Evolutionary conservation across 2,329 filamentous ascomycete genomes (phyloP).

Genomic region (Apiospora saccharicola): DNA sequence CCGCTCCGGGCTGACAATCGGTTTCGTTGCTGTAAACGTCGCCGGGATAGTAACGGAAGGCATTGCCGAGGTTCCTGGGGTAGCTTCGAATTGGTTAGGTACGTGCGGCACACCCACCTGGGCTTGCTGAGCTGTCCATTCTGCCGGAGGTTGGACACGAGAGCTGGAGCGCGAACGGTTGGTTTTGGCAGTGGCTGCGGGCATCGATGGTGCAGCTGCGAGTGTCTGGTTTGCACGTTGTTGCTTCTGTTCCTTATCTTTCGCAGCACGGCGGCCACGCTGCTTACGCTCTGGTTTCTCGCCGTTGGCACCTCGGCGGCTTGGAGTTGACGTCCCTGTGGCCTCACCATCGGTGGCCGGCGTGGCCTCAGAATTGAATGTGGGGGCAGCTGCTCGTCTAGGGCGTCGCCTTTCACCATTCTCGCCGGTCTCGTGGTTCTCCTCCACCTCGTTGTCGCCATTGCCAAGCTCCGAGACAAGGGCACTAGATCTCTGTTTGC

Average conservation of each 20-base stretch:
- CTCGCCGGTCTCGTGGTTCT: constrained; percentile 63
- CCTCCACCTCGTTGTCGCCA: constrained; percentile 63
- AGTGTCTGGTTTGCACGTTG: constrained; percentile 51
- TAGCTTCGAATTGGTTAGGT: constrained; percentile 53
- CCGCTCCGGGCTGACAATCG: constrained; percentile 39
- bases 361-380: constrained; percentile 72
- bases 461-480: constrained; percentile 72
- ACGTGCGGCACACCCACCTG: constrained; percentile 50
- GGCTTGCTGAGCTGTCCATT: constrained; percentile 46
- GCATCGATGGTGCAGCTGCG: constrained; percentile 53
- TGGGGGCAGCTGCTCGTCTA: constrained; percentile 73
- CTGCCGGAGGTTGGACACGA: constrained; percentile 51
- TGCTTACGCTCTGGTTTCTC: constrained; percentile 54
- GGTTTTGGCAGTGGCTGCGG: constrained; percentile 46
- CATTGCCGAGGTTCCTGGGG: constrained; percentile 50
- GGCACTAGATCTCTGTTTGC: constrained; percentile 68
- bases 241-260: constrained; percentile 50
- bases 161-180: constrained; percentile 64
- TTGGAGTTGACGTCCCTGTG: constrained; percentile 63
- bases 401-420: constrained; percentile 67
- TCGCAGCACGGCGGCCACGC: constrained; percentile 49
- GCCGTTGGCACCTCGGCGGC: constrained; percentile 57
- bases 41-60: constrained; percentile 47
- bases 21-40: constrained; percentile 37
- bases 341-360: constrained; percentile 65